Percentiles rank a stretch among this genome's conserved stretches.
phyloP scores from a whole-genome alignment of 352 stramenopile species.

The Pilasporangium apinafurcum region DNA sequence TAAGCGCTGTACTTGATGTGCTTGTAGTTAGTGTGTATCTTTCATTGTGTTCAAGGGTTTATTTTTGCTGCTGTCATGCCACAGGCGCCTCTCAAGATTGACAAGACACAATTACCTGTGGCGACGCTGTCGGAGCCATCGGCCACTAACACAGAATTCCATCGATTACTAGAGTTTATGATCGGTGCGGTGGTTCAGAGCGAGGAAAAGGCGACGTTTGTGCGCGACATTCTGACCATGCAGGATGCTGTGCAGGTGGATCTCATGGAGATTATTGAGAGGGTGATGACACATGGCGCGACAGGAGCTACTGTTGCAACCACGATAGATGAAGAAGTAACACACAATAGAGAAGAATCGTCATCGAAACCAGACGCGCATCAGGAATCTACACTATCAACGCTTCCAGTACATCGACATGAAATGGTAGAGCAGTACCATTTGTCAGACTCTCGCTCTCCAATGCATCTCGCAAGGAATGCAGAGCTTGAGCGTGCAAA shows the following conservation, averaged over 20 bases:
- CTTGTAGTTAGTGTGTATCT: not conserved
- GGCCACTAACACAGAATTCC: slow-evolving; percentile 2
- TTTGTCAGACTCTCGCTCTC: slow-evolving; percentile 8
- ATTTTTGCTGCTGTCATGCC: no score
- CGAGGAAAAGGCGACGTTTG: slow-evolving; percentile 41
- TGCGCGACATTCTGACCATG: slow-evolving; percentile 64
- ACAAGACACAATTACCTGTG: slow-evolving; percentile 1
- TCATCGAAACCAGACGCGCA: not conserved
- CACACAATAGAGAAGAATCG: no score
- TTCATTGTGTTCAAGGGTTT: no score
- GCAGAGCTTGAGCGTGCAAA: slow-evolving; percentile 34
- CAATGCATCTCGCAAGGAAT: slow-evolving; percentile 38
- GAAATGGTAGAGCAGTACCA: not conserved
- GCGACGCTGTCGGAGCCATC: slow-evolving; percentile 6
- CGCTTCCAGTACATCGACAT: no score
- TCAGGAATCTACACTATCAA: no score
- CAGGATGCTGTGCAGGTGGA: slow-evolving; percentile 48
- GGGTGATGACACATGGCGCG: slow-evolving; percentile 22
- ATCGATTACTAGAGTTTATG: slow-evolving; percentile 28
- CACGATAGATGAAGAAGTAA: no score
- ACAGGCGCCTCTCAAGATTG: slow-evolving; percentile 17
- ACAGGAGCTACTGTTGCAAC: slow-evolving; percentile 1
- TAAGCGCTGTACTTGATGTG: slow-evolving; percentile 2
- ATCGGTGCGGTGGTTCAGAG: slow-evolving; percentile 52
- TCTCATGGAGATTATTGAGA: slow-evolving; percentile 64